phyloP scores from a whole-genome alignment of 1,284 basidiomycete genomes.

The Irpex sp. region DNA sequence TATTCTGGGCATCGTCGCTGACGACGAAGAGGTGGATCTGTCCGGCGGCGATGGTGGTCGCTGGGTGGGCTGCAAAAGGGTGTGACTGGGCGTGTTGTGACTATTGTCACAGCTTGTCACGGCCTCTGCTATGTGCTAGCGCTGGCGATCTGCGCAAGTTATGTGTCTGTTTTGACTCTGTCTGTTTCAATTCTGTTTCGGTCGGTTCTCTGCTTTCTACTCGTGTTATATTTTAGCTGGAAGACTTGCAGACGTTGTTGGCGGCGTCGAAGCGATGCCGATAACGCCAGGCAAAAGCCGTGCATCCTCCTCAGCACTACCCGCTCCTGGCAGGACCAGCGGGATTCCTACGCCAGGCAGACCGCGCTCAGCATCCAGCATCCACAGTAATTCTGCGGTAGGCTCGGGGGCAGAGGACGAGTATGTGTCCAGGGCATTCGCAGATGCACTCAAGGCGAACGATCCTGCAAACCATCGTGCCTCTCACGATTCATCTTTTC shows the following conservation, averaged over 20 bases:
- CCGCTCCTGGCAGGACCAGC: conserved; percentile 52
- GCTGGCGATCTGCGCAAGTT: too few species aligned
- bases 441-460: conserved; percentile 73
- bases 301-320: conserved; percentile 44
- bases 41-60: neutral
- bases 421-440: conserved; percentile 62
- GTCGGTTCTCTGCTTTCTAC: neutral
- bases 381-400: conserved; percentile 25
- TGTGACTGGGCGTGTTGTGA: neutral
- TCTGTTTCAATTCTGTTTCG: neutral
- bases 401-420: conserved; percentile 39
- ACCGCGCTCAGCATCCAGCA: conserved; percentile 59
- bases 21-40: neutral
- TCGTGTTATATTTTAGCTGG: neutral
- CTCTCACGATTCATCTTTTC: conserved; percentile 33
- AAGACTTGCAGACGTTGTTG: neutral
- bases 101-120: neutral
- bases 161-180: neutral
- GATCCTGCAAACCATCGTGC: conserved; percentile 68
- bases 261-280: conserved; percentile 26
- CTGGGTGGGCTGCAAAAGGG: neutral
- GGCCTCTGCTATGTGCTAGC: neutral
- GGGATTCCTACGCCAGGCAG: conserved; percentile 70
- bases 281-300: conserved; percentile 51
- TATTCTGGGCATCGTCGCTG: conserved; percentile 23